phyloP scores from a whole-genome alignment of 768 basidiomycete genomes.

The Dacryopinax spathularia region DNA sequence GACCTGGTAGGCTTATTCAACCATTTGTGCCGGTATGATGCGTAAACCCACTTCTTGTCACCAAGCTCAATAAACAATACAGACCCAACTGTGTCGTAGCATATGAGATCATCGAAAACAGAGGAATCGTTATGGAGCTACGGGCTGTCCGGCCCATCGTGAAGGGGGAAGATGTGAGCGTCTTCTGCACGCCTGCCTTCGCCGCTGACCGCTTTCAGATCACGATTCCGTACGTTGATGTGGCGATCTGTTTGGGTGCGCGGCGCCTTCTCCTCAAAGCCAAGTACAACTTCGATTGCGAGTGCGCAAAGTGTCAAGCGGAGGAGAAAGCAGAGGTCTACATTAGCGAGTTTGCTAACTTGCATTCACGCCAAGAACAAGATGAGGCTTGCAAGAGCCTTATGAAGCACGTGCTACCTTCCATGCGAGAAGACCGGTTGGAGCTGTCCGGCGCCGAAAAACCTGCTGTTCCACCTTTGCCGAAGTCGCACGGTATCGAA shows the following conservation, averaged over 20 bases:
- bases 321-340: neutral
- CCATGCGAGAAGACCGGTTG: neutral
- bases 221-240: conserved; percentile 63
- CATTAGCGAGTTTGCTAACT: neutral
- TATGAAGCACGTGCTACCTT: neutral
- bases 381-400: neutral
- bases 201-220: conserved; percentile 32
- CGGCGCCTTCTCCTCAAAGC: conserved; percentile 34
- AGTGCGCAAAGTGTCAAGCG: conserved; percentile 28
- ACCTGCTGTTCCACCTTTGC: neutral
- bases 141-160: conserved; percentile 45
- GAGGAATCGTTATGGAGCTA: conserved; percentile 42
- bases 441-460: neutral
- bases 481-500: neutral
- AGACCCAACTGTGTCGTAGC: neutral
- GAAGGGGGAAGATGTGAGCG: conserved; percentile 48
- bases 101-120: conserved; percentile 3
- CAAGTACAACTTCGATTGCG: conserved; percentile 56
- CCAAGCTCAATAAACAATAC: neutral
- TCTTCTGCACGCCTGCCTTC: conserved; percentile 4
- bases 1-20: conserved; percentile 43
- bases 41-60: conserved; percentile 42
- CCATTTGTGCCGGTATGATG: conserved; percentile 67
- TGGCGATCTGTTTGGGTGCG: conserved; percentile 34
- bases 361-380: neutral